Conservation (phyloP, 768 basidiomycete genomes). For the Amanita pallidorosea region DNA sequence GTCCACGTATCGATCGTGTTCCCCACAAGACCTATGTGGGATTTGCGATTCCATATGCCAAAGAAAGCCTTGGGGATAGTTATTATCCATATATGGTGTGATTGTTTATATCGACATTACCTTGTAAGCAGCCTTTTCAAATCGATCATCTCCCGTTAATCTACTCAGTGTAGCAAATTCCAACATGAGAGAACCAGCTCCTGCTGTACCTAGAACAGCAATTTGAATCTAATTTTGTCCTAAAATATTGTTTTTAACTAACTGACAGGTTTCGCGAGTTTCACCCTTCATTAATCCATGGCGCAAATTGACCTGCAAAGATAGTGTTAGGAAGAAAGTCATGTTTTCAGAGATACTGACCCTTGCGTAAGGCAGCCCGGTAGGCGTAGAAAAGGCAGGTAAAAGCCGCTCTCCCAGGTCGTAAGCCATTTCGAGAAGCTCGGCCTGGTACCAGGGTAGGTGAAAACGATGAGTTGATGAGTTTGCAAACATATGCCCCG, state of each 20-base stretch:
- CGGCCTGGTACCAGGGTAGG: conserved; percentile 76
- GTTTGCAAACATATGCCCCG: conserved; percentile 76
- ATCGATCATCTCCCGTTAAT: conserved; percentile 80
- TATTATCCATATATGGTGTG: not conserved
- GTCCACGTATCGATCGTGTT: conserved; percentile 80
- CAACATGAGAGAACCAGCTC: conserved; percentile 84
- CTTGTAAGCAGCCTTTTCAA: conserved; percentile 80
- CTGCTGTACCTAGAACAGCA: conserved; percentile 60
- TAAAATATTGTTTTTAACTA: not conserved
- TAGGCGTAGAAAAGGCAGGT: conserved; percentile 87
- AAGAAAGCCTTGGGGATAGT: conserved; percentile 57
- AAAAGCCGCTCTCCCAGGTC: conserved; percentile 82
- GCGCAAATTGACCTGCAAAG: conserved; percentile 65
- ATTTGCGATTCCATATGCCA: conserved; percentile 87
- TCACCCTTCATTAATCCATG: conserved; percentile 71
- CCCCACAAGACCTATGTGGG: conserved; percentile 75
- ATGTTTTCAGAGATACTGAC: conserved; percentile 26
- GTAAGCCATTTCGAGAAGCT: conserved; percentile 70
- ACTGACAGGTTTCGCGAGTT: conserved; percentile 76
- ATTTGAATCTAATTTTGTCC: conserved; percentile 3
- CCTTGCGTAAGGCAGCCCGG: conserved; percentile 87
- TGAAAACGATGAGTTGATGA: conserved; percentile 55
- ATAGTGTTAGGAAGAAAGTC: conserved; percentile 4
- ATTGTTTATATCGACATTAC: conserved; percentile 11
- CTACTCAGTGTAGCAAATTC: conserved; percentile 93